A percentile compares a stretch with the other conserved stretches of the same genome.
Conservation (phyloP, 2,329 filamentous ascomycete species). For the Nemania sp. region DNA sequence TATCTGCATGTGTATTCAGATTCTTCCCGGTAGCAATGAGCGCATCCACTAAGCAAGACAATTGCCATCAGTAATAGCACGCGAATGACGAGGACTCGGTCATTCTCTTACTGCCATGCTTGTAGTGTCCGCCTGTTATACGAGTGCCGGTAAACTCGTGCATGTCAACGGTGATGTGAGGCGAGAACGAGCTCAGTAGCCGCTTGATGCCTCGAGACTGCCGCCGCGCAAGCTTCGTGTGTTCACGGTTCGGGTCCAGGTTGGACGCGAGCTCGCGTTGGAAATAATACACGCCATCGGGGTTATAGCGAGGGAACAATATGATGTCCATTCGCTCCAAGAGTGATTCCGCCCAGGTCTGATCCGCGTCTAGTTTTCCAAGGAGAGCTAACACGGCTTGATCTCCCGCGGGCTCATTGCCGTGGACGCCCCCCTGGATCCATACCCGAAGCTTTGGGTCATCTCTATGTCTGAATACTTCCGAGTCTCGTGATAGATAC, state of each 20-base stretch:
- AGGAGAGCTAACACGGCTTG: slow-evolving; percentile 34
- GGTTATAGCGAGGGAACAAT: slow-evolving; percentile 35
- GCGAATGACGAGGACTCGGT: background rate
- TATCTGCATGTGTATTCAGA: slow-evolving; percentile 37
- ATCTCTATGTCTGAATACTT: background rate
- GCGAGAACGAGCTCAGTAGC: slow-evolving; percentile 35
- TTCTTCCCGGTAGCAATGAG: slow-evolving; percentile 38
- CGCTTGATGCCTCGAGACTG: slow-evolving; percentile 39
- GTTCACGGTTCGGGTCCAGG: slow-evolving; percentile 36
- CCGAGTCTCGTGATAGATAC: slow-evolving; percentile 25
- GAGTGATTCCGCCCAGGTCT: slow-evolving; percentile 28
- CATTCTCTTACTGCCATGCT: slow-evolving; percentile 30
- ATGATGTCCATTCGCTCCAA: slow-evolving; percentile 32
- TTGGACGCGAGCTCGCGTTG: slow-evolving; percentile 35
- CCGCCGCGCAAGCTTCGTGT: slow-evolving; percentile 37
- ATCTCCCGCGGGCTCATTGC: slow-evolving; percentile 36
- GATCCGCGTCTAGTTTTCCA: slow-evolving; percentile 34
- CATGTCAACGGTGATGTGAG: slow-evolving; percentile 41
- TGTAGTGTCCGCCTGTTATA: slow-evolving; percentile 32
- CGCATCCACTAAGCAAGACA: slow-evolving; percentile 33
- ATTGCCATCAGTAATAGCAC: background rate
- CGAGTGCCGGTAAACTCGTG: slow-evolving; percentile 40
- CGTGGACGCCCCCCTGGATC: slow-evolving; percentile 36
- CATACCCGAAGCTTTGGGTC: slow-evolving; percentile 34
- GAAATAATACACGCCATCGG: slow-evolving; percentile 37